Conservation (phyloP, 345 rosid genomes). For the Bruguiera sexangula region DNA sequence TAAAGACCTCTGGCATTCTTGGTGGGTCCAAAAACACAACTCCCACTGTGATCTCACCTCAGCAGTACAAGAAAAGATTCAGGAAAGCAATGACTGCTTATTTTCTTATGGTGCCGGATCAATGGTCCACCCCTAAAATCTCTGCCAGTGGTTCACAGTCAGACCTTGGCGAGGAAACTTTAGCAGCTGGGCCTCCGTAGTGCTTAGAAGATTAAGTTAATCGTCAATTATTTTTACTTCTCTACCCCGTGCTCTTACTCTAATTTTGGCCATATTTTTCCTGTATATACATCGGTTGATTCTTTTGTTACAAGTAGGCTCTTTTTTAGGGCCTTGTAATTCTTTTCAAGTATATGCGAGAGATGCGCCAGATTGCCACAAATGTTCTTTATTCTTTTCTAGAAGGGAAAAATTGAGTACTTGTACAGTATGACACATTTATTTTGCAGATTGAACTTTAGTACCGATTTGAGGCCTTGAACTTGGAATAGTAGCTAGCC, state of each 20-base stretch:
- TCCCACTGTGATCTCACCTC: slow-evolving; percentile 28
- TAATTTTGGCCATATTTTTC: neutral
- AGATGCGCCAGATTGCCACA: too few relatives aligned
- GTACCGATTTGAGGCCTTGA: too few relatives aligned
- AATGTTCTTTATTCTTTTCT: too few relatives aligned
- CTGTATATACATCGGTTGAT: neutral
- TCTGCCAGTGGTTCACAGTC: slow-evolving; percentile 17
- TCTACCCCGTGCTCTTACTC: neutral
- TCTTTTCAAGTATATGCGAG: slow-evolving; percentile 5
- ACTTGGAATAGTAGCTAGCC: too few relatives aligned
- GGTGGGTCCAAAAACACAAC: slow-evolving; percentile 23
- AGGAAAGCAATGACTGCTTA: slow-evolving; percentile 24
- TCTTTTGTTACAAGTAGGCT: neutral
- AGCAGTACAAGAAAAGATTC: slow-evolving; percentile 31
- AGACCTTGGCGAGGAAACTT: slow-evolving; percentile 36
- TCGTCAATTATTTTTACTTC: neutral
- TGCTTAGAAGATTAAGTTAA: slow-evolving; percentile 14
- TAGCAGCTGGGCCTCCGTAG: slow-evolving; percentile 21
- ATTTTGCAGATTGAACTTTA: too few relatives aligned
- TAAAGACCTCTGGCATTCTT: slow-evolving; percentile 28
- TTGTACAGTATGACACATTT: too few relatives aligned
- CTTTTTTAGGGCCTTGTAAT: neutral
- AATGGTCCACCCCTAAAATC: slow-evolving; percentile 23
- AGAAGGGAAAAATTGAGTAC: too few relatives aligned
- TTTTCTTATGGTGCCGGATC: slow-evolving; percentile 27